Evolutionary conservation across 306 rosid species (phyloP), one percentile per base, ranked within the genome.

Genomic region (Dryas alaskensis): DNA sequence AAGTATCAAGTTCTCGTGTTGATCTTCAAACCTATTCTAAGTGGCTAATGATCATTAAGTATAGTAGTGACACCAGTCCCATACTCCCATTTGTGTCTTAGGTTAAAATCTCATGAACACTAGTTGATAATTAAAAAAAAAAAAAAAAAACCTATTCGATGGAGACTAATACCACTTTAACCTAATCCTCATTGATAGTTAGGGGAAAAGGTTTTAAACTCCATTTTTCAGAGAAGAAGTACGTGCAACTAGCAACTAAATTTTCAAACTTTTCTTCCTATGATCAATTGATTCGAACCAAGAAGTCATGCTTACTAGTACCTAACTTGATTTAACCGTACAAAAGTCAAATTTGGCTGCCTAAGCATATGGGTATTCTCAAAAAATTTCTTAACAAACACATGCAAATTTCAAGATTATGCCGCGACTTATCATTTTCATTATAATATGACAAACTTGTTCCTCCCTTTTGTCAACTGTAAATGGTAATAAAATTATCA

Each of bases 321-420:
- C 22, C 22, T 22, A 22, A 22, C 22, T 45, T 7, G 8, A 45
- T 4, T 11, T 48, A 27, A 49, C 14, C 0, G 12, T 51, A 5
- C 8, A 7, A 0, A 44, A 58, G 77, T 73, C 77, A 12, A 27
- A 65, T 65, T 43, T 65, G 72, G 78, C 58, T 74, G 78, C 78
- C 14, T 25, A 44, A 17, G 31, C 27, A 48, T 53, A 45, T 54
- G 78, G 51, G 10, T 25, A 54, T 65, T 59, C 57, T 65, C 8
- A 14, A 53, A 17, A 11, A 4, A 10, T 25, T 53, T 10, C 57
- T 39, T 53, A 52, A 13, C 54, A 22, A 73, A 74, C 59, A 42
- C 7, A 22, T 52, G 64, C 43, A 47, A 22, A 22, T 22, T 22
- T 22, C 72, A 45, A 74, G 65, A 71, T 22, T 12, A 22, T 12